Base-by-base conservation (phyloP, 768 basidiomycete species). In the Tricholomella constricta region DNA sequence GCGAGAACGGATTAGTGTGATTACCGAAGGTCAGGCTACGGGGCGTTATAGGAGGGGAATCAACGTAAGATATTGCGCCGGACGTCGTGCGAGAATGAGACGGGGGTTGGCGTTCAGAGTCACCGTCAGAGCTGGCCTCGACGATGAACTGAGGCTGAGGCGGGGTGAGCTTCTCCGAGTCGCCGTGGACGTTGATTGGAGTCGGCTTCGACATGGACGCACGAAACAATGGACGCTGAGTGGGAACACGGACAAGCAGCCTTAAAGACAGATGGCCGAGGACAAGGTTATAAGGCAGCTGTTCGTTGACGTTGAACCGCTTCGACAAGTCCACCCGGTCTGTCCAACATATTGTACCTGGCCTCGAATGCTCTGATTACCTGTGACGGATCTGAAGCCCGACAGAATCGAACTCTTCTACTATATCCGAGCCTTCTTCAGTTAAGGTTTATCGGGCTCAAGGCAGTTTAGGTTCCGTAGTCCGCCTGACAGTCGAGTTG, bases 1-100 rank as follows among this genome's bases (percentile, higher is more conserved):
- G 73, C 0, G 84, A 82, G 67, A 83, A 81, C 0, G 83, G 78
- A 60, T 79, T 80, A 41, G 56, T 49, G 22, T 60, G 59, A 17
- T 64, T 62, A 48, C 65, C 67, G 59, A 75, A 73, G 29, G 66
- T 63, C 40, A 65, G 60, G 47, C 64, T 73, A 52, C 73, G 76
- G 36, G 78, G 75, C n/a, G 77, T 77, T 23, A 69, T 45, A 11
- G 77, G 75, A 11, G 74, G 71, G 3, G 73, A 72, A 27, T 76
- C 74, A 7, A 52, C 61, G 51, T 60, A 65, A 45, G 72, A 71
- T 50, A 64, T 26, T 32, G 59, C 62, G 45, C 55, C 61, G 34
- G 74, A 72, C 22, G 65, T 68, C 17, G 65, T 70, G 56, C 70
- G 68, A 42, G 70, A 74, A 59, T 72, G 74, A 17, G 67, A 64